Evolutionary conservation across 1,284 basidiomycete genomes (phyloP).

Genomic region (Sutorius eximius): DNA sequence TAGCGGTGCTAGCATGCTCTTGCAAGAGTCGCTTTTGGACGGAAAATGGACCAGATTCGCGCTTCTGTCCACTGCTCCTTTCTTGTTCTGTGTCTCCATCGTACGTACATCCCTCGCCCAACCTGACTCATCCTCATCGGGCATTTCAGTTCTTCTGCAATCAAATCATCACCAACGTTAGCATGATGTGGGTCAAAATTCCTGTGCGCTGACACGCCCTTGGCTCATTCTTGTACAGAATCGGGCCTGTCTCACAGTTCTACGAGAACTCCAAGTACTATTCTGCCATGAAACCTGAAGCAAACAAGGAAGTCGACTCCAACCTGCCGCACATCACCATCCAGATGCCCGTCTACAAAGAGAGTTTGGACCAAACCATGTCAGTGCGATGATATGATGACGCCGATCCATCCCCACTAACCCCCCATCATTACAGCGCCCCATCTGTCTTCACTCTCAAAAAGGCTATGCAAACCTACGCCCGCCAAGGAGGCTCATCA

Average conservation of each 20-base stretch:
- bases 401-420: constrained; percentile 63
- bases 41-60: constrained; percentile 61
- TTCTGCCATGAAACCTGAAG: constrained; percentile 56
- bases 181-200: constrained; percentile 47
- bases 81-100: constrained; percentile 73
- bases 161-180: constrained; percentile 56
- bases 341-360: constrained; percentile 82
- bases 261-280: constrained; percentile 74
- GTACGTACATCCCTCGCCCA: constrained; percentile 42
- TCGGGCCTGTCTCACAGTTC: constrained; percentile 75
- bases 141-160: constrained; percentile 69
- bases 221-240: constrained; percentile 33
- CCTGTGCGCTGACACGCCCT: background rate
- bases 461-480: constrained; percentile 85
- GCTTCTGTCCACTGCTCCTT: constrained; percentile 62
- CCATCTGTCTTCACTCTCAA: constrained; percentile 80
- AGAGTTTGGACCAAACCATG: constrained; percentile 71
- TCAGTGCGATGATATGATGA: constrained; percentile 33
- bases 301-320: constrained; percentile 58
- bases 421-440: constrained; percentile 44
- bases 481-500: constrained; percentile 77
- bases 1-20: constrained; percentile 53
- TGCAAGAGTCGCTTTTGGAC: constrained; percentile 71
- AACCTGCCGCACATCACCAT: constrained; percentile 73
- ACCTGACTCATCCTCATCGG: background rate